phyloP scores from a whole-genome alignment of 805 yeast species.

The Teunomyces panamensis region DNA sequence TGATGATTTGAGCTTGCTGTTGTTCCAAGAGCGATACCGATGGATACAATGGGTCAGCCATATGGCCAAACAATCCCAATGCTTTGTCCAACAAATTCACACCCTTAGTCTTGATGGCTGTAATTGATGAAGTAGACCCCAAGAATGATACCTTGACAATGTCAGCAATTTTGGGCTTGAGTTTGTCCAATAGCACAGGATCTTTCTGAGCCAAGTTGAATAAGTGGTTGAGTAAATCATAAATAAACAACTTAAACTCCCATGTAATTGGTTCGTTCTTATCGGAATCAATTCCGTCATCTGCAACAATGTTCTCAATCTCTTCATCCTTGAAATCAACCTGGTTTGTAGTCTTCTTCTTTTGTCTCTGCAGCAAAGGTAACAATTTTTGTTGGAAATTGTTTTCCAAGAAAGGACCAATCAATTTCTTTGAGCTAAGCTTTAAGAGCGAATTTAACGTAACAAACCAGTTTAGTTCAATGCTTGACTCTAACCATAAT shows the following conservation, averaged over 20 bases:
- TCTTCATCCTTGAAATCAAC: constrained; percentile 41
- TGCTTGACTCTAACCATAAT: constrained; percentile 58
- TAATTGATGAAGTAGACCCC: constrained; percentile 72
- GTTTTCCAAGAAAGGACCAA: constrained; percentile 35
- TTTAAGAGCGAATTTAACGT: constrained; percentile 51
- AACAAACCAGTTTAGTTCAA: constrained; percentile 55
- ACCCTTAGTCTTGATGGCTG: constrained; percentile 61
- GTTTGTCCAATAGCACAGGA: constrained; percentile 39
- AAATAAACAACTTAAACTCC: constrained; percentile 51
- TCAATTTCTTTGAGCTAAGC: constrained; percentile 41
- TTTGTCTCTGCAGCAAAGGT: constrained; percentile 41
- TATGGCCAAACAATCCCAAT: constrained; percentile 55
- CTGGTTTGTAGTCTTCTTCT: constrained; percentile 28
- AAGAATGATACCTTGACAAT: constrained; percentile 75
- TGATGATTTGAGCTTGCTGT: constrained; percentile 90
- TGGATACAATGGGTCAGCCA: constrained; percentile 70
- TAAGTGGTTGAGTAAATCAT: constrained; percentile 45
- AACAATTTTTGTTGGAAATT: constrained; percentile 39
- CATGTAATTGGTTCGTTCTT: constrained; percentile 57
- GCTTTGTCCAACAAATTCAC: constrained; percentile 62
- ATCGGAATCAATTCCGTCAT: constrained; percentile 29
- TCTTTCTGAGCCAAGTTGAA: constrained; percentile 40
- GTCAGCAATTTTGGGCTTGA: constrained; percentile 53
- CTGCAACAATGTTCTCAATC: constrained; percentile 37
- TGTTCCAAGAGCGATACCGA: constrained; percentile 75